Conservation (phyloP, 805 yeast genomes). For the Clavispora asparagi region DNA sequence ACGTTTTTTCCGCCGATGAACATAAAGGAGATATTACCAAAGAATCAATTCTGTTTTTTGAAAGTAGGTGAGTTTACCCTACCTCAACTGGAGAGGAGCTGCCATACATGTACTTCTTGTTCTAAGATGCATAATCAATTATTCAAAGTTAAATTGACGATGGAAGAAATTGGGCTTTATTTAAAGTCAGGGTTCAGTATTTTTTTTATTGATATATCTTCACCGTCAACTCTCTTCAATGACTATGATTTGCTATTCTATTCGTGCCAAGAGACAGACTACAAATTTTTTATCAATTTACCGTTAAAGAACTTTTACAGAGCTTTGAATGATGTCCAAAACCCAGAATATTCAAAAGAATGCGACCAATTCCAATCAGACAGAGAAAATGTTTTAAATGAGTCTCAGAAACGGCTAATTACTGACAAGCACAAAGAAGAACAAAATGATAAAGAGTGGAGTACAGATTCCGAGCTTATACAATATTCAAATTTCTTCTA, state of each 20-base stretch:
- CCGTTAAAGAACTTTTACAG: slow-evolving; percentile 44
- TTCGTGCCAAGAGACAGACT: slow-evolving; percentile 36
- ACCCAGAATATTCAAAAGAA: slow-evolving; percentile 4
- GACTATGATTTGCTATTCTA: slow-evolving; percentile 40
- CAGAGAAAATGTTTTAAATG: neutral
- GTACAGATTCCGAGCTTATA: slow-evolving; percentile 15
- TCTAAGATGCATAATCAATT: slow-evolving; percentile 16
- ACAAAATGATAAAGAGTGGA: neutral
- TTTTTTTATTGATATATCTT: slow-evolving; percentile 39
- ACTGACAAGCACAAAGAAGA: neutral
- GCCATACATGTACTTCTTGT: neutral
- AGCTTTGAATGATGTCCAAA: slow-evolving; percentile 37
- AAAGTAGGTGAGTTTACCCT: slow-evolving; percentile 47
- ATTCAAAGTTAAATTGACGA: slow-evolving; percentile 35
- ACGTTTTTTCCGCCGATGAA: slow-evolving; percentile 53
- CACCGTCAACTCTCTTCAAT: slow-evolving; percentile 36
- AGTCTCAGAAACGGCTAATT: neutral
- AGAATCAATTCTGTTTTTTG: slow-evolving; percentile 43
- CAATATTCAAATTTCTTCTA: slow-evolving; percentile 32
- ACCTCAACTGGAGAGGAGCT: slow-evolving; percentile 8
- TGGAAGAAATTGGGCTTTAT: slow-evolving; percentile 56
- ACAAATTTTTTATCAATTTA: slow-evolving; percentile 39
- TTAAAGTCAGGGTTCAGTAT: slow-evolving; percentile 49
- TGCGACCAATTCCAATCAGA: neutral
- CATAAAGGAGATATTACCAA: slow-evolving; percentile 54